Percentiles rank a stretch among this genome's conserved stretches.
phyloP scores from a whole-genome alignment of 2,329 filamentous ascomycete genomes.

The Venturia asperata region DNA sequence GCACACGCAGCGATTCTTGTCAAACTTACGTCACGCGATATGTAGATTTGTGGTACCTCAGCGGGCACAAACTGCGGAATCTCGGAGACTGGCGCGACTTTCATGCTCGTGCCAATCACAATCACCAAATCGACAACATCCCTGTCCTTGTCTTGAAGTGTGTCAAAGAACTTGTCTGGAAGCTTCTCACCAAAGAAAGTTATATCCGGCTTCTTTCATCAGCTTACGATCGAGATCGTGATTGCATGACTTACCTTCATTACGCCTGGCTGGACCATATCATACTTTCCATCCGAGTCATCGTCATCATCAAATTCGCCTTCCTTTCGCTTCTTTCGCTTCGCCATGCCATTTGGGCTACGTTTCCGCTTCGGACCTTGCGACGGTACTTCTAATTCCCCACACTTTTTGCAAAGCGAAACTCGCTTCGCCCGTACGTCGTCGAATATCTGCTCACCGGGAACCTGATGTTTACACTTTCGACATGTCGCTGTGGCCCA shows the following conservation, averaged over 20 bases:
- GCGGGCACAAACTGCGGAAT: slow-evolving; percentile 73
- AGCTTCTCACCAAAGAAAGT: slow-evolving; percentile 95
- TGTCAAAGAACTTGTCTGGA: slow-evolving; percentile 72
- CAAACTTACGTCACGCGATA: slow-evolving; percentile 61
- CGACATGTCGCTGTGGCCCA: slow-evolving; percentile 90
- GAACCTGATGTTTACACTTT: slow-evolving; percentile 66
- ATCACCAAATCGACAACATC: slow-evolving; percentile 80
- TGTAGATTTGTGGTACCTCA: slow-evolving; percentile 83
- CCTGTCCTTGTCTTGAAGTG: slow-evolving; percentile 74
- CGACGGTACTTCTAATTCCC: slow-evolving; percentile 43
- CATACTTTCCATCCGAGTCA: slow-evolving; percentile 54
- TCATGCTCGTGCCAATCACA: slow-evolving; percentile 92
- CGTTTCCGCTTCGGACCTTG: slow-evolving; percentile 48
- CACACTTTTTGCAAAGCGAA: slow-evolving; percentile 69
- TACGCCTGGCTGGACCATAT: slow-evolving; percentile 63
- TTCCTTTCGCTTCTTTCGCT: slow-evolving; percentile 40
- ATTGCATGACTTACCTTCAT: slow-evolving; percentile 54
- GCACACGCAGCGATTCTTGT: neutral
- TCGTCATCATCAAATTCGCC: slow-evolving; percentile 50
- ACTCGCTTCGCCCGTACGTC: slow-evolving; percentile 71
- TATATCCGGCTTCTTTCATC: slow-evolving; percentile 67
- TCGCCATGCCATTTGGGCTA: slow-evolving; percentile 39
- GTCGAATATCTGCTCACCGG: slow-evolving; percentile 69
- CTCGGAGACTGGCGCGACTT: slow-evolving; percentile 91
- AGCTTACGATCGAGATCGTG: slow-evolving; percentile 4